Evolutionary conservation across 495 filamentous ascomycete genomes (phyloP).

Genomic region (Penicillium tannophilum): DNA sequence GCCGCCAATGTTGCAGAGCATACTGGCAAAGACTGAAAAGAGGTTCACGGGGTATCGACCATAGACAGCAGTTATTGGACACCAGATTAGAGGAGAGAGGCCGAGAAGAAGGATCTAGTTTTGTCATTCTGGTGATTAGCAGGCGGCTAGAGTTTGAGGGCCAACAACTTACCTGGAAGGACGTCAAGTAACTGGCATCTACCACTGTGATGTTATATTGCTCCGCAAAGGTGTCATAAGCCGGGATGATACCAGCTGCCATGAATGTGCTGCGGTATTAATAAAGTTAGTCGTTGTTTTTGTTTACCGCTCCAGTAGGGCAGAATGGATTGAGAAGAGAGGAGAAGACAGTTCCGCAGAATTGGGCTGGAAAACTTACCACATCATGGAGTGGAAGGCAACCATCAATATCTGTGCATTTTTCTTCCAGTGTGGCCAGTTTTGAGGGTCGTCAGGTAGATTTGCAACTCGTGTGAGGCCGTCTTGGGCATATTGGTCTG

Average conservation of each 20-base stretch:
- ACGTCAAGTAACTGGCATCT: conserved; percentile 34
- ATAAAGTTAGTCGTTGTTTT: neutral
- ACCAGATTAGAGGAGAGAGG: conserved; percentile 34
- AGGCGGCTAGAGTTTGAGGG: neutral
- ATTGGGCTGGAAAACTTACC: neutral
- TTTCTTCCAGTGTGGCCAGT: conserved; percentile 36
- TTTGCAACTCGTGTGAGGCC: neutral
- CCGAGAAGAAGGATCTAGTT: conserved; percentile 36
- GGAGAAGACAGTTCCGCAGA: neutral
- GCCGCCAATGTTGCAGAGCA: conserved; percentile 39
- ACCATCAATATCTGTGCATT: conserved; percentile 39
- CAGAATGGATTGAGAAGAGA: neutral
- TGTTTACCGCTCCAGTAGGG: neutral
- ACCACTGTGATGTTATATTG: conserved; percentile 29
- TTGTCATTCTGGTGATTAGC: neutral
- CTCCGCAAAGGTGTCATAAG: conserved; percentile 31
- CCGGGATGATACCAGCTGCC: conserved; percentile 38
- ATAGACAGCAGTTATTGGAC: conserved; percentile 32
- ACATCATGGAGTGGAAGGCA: conserved; percentile 37
- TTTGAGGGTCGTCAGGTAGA: conserved; percentile 25
- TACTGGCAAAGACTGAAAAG: conserved; percentile 33
- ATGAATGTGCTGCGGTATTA: conserved; percentile 25
- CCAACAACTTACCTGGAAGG: conserved; percentile 26
- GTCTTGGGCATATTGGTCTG: neutral
- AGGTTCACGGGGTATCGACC: conserved; percentile 35